Evolutionary conservation across 2,329 filamentous ascomycete species (phyloP).

Genomic region (Phyllosticta capitalensis): DNA sequence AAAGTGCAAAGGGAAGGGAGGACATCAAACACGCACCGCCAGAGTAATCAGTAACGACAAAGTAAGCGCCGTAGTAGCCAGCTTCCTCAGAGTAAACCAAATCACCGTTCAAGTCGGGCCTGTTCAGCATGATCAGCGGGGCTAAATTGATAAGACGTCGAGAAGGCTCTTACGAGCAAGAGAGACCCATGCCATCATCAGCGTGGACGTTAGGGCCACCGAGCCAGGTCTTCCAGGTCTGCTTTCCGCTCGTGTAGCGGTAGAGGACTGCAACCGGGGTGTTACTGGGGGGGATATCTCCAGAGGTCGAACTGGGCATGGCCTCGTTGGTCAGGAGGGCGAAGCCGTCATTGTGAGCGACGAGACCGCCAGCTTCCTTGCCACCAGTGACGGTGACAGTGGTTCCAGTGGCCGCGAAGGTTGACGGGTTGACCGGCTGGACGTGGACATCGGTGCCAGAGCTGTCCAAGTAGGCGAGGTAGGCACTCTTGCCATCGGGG

Average conservation of each 20-base stretch:
- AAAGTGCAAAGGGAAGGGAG: too few relatives aligned
- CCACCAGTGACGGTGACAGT: slow-evolving; percentile 44
- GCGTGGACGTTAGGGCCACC: slow-evolving; percentile 47
- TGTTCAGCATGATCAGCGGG: slow-evolving; percentile 16
- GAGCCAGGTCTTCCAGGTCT: slow-evolving; percentile 51
- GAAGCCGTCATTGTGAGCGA: slow-evolving; percentile 54
- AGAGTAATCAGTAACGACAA: slow-evolving; percentile 50
- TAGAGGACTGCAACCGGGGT: slow-evolving; percentile 50
- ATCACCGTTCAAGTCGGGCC: slow-evolving; percentile 52
- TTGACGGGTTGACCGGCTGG: slow-evolving; percentile 45
- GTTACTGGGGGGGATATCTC: slow-evolving; percentile 37
- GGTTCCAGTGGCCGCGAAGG: slow-evolving; percentile 45
- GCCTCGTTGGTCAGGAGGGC: slow-evolving; percentile 51
- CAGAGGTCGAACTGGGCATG: slow-evolving; percentile 39
- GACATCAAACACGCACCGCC: slow-evolving; percentile 25
- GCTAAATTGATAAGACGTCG: neutral
- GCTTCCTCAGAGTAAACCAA: slow-evolving; percentile 49
- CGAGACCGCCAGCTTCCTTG: slow-evolving; percentile 50
- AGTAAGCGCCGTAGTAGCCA: slow-evolving; percentile 52
- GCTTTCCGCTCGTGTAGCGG: slow-evolving; percentile 45
- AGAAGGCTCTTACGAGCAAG: slow-evolving; percentile 18
- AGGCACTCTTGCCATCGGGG: slow-evolving; percentile 49
- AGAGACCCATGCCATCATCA: slow-evolving; percentile 32
- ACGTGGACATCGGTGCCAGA: slow-evolving; percentile 48
- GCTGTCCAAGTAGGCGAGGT: slow-evolving; percentile 51